phyloP scores from a whole-genome alignment of 192 early-diverging fungal genomes.

The Blastocladiella britannica region DNA sequence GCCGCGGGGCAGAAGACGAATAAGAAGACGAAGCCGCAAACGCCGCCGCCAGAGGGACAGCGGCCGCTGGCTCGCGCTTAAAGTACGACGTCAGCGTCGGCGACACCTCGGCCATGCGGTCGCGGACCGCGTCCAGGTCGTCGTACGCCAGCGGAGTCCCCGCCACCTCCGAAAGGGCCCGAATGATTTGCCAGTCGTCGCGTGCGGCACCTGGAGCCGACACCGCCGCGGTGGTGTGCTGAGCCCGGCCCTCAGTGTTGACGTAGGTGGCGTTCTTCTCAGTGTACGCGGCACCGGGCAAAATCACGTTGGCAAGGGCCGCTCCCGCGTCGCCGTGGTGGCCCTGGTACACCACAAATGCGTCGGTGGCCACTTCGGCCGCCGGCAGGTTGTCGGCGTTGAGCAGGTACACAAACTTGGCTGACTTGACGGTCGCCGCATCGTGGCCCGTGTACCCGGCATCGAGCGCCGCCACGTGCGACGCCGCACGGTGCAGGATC shows the following conservation, averaged over 20 bases:
- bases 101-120: slow-evolving; percentile 67
- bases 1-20: slow-evolving; percentile 1
- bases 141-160: slow-evolving; percentile 77
- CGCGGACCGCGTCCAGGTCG: slow-evolving; percentile 56
- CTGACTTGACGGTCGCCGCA: slow-evolving; percentile 12
- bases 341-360: slow-evolving; percentile 98
- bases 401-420: slow-evolving; percentile 75
- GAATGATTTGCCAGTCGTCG: slow-evolving; percentile 98
- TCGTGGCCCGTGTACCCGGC: slow-evolving; percentile 54
- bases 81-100: slow-evolving; percentile 64
- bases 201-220: slow-evolving; percentile 64
- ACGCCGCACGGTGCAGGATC: slow-evolving; percentile 70
- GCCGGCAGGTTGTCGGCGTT: slow-evolving; percentile 70
- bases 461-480: slow-evolving; percentile 72
- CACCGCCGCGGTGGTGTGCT: slow-evolving; percentile 81
- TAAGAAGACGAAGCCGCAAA: too few species aligned
- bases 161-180: slow-evolving; percentile 81
- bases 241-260: slow-evolving; percentile 91
- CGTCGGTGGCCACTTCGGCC: slow-evolving; percentile 56
- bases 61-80: slow-evolving; percentile 28
- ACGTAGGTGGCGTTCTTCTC: slow-evolving; percentile 90
- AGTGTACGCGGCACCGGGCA: slow-evolving; percentile 88
- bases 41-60: slow-evolving; percentile 19
- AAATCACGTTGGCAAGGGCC: slow-evolving; percentile 80
- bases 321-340: slow-evolving; percentile 97